Percentiles rank a stretch among this genome's conserved stretches.
phyloP scores from a whole-genome alignment of 169 alveolate genomes.

The Cryptosporidium sp. region DNA sequence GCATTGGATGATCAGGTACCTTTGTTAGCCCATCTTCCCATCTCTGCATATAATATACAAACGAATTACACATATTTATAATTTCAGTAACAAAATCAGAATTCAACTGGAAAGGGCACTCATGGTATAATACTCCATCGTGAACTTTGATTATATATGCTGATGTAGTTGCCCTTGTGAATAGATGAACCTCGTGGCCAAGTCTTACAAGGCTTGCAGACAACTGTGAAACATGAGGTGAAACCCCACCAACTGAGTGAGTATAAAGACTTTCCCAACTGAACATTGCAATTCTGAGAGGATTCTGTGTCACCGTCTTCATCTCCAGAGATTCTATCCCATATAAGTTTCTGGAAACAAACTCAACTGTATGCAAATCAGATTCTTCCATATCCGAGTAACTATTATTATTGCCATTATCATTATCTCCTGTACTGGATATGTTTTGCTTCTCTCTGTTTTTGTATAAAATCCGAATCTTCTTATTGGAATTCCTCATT shows the following conservation, averaged over 20 bases:
- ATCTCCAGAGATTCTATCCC: conserved; percentile 70
- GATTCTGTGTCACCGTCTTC: conserved; percentile 64
- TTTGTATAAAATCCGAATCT: neutral
- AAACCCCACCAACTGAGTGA: conserved; percentile 83
- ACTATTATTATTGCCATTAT: neutral
- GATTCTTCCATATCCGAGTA: neutral
- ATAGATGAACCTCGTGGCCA: conserved; percentile 85
- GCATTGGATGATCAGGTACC: conserved; percentile 28
- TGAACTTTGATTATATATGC: conserved; percentile 74
- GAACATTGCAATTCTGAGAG: conserved; percentile 80
- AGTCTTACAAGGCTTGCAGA: conserved; percentile 82
- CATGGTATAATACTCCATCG: conserved; percentile 81
- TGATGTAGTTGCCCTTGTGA: conserved; percentile 79
- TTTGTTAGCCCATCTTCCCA: conserved; percentile 77
- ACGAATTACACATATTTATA: conserved; percentile 84
- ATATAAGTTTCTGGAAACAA: conserved; percentile 35
- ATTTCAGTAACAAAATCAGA: conserved; percentile 84
- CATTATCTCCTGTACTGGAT: neutral
- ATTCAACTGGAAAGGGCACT: conserved; percentile 79
- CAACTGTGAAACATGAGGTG: conserved; percentile 85
- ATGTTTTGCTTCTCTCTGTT: neutral
- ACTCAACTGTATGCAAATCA: conserved; percentile 24
- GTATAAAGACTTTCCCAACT: conserved; percentile 86
- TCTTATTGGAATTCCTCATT: conserved; percentile 17
- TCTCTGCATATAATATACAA: conserved; percentile 78